A percentile compares a stretch with the other conserved stretches of the same genome.
Evolutionary conservation across 1,284 basidiomycete genomes (phyloP).

Genomic region (Calocybe gambosa): DNA sequence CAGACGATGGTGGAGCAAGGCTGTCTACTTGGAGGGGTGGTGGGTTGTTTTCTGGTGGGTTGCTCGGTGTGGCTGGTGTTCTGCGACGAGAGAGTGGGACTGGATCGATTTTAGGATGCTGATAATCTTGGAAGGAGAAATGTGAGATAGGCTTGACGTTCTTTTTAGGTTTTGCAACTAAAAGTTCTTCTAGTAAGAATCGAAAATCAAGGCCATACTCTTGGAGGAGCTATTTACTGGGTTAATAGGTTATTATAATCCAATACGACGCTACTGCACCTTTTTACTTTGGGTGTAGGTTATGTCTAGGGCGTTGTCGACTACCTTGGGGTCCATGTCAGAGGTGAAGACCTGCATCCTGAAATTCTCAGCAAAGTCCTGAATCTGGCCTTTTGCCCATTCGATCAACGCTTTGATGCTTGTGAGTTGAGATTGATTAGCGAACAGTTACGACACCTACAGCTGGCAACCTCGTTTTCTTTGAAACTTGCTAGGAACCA

Average conservation of each 20-base stretch:
- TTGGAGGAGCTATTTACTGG: conserved; percentile 62
- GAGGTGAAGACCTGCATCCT: conserved; percentile 87
- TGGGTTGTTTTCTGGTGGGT: conserved; percentile 13
- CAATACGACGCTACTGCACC: conserved; percentile 35
- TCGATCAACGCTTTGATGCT: conserved; percentile 73
- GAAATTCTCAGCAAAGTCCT: conserved; percentile 82
- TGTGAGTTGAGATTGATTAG: conserved; percentile 5
- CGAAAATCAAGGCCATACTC: conserved; percentile 93
- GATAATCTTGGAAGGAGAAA: conserved; percentile 31
- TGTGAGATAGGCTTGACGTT: conserved; percentile 20
- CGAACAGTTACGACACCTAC: conserved; percentile 41
- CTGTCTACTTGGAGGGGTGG: conserved; percentile 15
- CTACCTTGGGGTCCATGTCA: conserved; percentile 60
- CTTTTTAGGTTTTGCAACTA: conserved; percentile 47
- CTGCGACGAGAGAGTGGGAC: conserved; percentile 15
- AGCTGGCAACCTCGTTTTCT: conserved; percentile 89
- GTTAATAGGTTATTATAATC: not conserved
- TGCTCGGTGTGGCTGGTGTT: conserved; percentile 19
- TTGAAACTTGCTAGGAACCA: conserved; percentile 97
- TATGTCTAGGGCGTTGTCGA: conserved; percentile 73
- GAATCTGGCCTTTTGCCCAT: conserved; percentile 89
- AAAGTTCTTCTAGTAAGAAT: conserved; percentile 71
- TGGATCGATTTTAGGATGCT: conserved; percentile 27
- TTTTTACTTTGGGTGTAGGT: conserved; percentile 77
- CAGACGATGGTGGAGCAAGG: conserved; percentile 15